Base-by-base conservation (phyloP, 164 flowering plant genomes). In the Chloranthus sessilifolius region DNA sequence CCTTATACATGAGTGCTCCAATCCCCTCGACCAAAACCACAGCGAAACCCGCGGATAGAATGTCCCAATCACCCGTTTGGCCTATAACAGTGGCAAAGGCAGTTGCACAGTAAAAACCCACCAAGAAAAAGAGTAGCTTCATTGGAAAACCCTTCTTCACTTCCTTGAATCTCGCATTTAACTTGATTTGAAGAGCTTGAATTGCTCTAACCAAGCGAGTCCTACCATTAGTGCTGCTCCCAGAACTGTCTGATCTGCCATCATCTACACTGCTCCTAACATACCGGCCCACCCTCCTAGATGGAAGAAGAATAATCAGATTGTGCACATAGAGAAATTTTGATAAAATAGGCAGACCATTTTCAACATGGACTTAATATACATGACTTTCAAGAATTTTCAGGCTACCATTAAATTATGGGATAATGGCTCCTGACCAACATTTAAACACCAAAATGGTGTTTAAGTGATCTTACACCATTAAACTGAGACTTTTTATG, bases 21-120 rank as follows among this genome's bases (percentile, higher is more conserved):
- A 88, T 88, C 10, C 81, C 95, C 62, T 91, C 98, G 15, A 91
- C 96, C 47, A 88, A 74, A 55, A 77, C 75, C 53, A 85, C 94
- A 46, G 98, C 90, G 51, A 92, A 70, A 14, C 80, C 96, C 59
- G 98, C 96, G 61, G 98, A 88, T 0, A 88, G 73, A 40, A 92
- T 78, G 66, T 92, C 98, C 98, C 96, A 92, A 47, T 92, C 98
- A 44, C 96, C 98, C 1, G 96, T 88, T 70, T 91, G 98, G 50
- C 98, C 98, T 39, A 91, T 91, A 16, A 88, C 90, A 15, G 98
- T 91, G 11, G 98, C 77, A 64, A 85, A 91, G 16, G 95, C 98
- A 28, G 98, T 88, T 26, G 98, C 95, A 67, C 90, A 81, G 52
- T 91, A 91, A 53, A 92, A 82, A 0, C 98, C 98, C 37, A 71